phyloP scores from a whole-genome alignment of 1,284 basidiomycete genomes.

The Irpex sp. region DNA sequence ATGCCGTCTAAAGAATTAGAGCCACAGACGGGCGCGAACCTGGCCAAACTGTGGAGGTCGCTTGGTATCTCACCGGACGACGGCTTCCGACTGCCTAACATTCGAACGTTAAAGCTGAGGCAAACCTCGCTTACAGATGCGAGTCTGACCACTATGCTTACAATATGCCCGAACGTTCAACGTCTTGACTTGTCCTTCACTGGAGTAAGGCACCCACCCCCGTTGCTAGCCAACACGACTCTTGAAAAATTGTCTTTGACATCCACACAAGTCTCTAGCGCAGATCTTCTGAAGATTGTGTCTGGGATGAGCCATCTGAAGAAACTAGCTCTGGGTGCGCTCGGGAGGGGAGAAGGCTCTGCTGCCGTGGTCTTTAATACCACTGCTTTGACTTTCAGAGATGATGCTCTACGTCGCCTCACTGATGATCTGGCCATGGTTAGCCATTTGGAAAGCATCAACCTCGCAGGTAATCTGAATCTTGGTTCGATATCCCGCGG shows the following conservation, averaged over 20 bases:
- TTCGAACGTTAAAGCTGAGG: constrained; percentile 59
- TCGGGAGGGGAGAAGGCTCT: constrained; percentile 48
- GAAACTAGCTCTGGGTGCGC: constrained; percentile 55
- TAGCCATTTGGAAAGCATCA: constrained; percentile 45
- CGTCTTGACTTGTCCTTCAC: constrained; percentile 68
- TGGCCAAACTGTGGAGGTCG: constrained; percentile 40
- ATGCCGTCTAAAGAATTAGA: background rate
- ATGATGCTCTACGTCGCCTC: constrained; percentile 42
- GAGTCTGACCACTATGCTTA: constrained; percentile 40
- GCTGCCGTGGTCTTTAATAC: constrained; percentile 41
- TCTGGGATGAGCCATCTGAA: constrained; percentile 37
- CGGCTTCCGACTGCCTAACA: constrained; percentile 30
- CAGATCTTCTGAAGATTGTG: constrained; percentile 40
- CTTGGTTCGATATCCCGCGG: constrained; percentile 38
- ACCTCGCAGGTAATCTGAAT: constrained; percentile 59
- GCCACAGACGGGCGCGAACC: constrained; percentile 51
- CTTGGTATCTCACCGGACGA: constrained; percentile 22
- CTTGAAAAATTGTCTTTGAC: constrained; percentile 62
- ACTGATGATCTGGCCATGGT: constrained; percentile 38
- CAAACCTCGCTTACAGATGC: constrained; percentile 48
- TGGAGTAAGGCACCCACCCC: constrained; percentile 36
- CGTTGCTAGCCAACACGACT: constrained; percentile 17
- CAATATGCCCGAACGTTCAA: constrained; percentile 42
- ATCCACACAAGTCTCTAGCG: constrained; percentile 43
- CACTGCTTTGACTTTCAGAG: constrained; percentile 52